phyloP scores from a whole-genome alignment of 768 basidiomycete species.

The Tephrocybe rancida region DNA sequence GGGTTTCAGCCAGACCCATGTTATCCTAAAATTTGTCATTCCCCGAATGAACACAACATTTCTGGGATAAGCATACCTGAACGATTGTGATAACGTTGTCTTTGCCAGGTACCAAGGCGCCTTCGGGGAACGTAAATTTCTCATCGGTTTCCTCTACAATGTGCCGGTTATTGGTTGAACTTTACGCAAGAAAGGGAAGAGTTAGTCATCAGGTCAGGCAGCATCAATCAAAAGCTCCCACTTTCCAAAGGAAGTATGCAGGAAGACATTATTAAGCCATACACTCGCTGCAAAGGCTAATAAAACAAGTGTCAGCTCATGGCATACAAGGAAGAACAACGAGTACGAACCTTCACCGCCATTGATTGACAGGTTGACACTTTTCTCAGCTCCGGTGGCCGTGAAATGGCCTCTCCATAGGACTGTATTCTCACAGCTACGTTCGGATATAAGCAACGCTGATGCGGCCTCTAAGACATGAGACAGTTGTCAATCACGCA shows the following conservation, averaged over 20 bases:
- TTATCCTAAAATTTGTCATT: conserved; percentile 55
- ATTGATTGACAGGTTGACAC: conserved; percentile 76
- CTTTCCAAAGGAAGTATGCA: conserved; percentile 78
- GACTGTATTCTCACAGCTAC: conserved; percentile 84
- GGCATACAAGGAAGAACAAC: background rate
- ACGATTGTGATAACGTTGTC: conserved; percentile 82
- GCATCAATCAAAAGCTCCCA: conserved; percentile 29
- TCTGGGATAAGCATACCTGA: conserved; percentile 46
- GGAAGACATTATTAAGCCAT: conserved; percentile 75
- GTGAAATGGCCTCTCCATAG: conserved; percentile 84
- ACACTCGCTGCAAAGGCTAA: conserved; percentile 81
- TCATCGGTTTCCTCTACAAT: conserved; percentile 70
- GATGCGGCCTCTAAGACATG: background rate
- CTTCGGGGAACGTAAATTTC: conserved; percentile 61
- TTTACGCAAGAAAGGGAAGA: conserved; percentile 19
- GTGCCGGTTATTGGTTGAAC: conserved; percentile 67
- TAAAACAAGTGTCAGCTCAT: background rate
- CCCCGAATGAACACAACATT: background rate
- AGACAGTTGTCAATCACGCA: conserved; percentile 38
- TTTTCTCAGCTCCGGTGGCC: conserved; percentile 59
- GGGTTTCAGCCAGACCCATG: conserved; percentile 74
- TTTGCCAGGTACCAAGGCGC: conserved; percentile 46
- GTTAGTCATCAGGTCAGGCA: background rate
- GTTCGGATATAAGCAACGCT: background rate
- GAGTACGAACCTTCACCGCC: conserved; percentile 65